These are phyloP conservation scores for Malania oleifera DNA, from an alignment of 164 flowering plant species.

Conservation along the genomic window DNA sequence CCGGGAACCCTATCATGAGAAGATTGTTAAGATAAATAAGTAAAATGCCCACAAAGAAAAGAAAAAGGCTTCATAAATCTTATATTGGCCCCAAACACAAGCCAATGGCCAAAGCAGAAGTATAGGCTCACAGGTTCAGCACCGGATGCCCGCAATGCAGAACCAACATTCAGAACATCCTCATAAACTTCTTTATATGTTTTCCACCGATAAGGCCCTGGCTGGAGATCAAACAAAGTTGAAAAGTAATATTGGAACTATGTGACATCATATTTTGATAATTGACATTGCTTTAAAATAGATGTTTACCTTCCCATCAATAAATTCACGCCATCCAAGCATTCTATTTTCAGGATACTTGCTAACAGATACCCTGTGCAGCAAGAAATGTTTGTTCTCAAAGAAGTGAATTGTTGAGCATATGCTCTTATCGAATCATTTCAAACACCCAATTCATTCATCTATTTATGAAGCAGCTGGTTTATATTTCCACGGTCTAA, in stretches of 20 bases:
- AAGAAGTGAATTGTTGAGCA: not conserved
- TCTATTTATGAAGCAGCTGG: not conserved
- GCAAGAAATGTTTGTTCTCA: constrained; percentile 5
- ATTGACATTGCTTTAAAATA: not conserved
- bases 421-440: not conserved
- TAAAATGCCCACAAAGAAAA: not conserved
- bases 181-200: constrained; percentile 77
- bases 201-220: constrained; percentile 85
- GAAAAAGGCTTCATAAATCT: not conserved
- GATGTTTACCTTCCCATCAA: constrained; percentile 60
- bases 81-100: not conserved
- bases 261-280: not conserved
- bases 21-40: not conserved
- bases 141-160: constrained; percentile 73
- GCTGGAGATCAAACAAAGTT: constrained; percentile 31
- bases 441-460: not conserved
- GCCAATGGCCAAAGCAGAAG: not conserved
- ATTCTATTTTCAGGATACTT: constrained; percentile 65
- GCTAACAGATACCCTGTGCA: constrained; percentile 52
- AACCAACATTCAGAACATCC: constrained; percentile 67
- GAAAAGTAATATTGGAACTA: not conserved
- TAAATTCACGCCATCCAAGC: constrained; percentile 83
- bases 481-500: not conserved
- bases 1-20: constrained; percentile 52
- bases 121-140: constrained; percentile 71